Base-by-base conservation (phyloP, 441 rosid genomes). In the Syzygium syzygioides region DNA sequence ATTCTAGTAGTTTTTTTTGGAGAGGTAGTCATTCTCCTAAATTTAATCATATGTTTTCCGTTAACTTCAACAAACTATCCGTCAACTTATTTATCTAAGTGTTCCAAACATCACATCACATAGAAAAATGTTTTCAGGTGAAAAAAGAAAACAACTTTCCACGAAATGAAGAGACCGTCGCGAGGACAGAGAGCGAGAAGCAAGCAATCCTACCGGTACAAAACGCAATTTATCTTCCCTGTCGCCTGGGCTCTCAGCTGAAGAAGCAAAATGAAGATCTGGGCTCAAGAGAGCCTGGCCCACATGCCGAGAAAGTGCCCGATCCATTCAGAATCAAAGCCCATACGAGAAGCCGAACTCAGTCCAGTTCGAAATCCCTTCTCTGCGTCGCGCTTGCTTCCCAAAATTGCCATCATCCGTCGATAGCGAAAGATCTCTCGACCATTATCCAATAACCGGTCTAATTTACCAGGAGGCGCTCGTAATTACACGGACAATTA, bases 21-120 rank as follows among this genome's bases (percentile, higher is more conserved):
- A 60, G 28, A 60, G 32, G 9, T 14, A n/a, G 18, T n/a, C 4
- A 0, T 13, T 28, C n/a, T 60, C 18, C 14, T 0, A 8, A 45
- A 45, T 45, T 45, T 45, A 45, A 45, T 9, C 48, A 45, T 45
- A 45, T 45, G 48, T 7, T 1, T 13, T 28, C 32, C 1, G 9
- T 60, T 60, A n/a, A 30, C 15, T 0, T 13, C 19, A 8, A 60
- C 18, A n/a, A 28, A 60, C 19, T 14, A 60, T 14, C 68, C 32
- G 9, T 18, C 17, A 4, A 28, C 32, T 60, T 7, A 60, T 60
- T 60, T 60, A 26, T 60, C 0, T 13, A 28, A 60, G 18, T 7
- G 6, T 28, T 60, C 66, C 66, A 45, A 45, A 45, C 48, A 45
- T 45, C 48, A 7, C 48, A 7, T 45, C 48, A 45, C 48, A 7